Evolutionary conservation across 305 asterid species (phyloP).

Genomic region (Solanum aculeatissimum): DNA sequence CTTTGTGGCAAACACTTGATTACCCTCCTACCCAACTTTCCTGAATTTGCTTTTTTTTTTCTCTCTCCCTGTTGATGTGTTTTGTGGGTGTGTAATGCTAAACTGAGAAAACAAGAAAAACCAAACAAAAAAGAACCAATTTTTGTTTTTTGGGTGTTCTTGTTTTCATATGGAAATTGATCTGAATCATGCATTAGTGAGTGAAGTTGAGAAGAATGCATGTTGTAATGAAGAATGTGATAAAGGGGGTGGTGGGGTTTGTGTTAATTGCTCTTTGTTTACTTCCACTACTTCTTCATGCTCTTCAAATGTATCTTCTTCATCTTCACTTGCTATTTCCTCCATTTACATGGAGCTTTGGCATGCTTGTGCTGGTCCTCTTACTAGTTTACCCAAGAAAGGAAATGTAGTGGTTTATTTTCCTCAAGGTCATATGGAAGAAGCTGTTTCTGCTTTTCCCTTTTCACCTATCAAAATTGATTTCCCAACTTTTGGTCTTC

Average conservation of each 20-base stretch:
- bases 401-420: conserved; percentile 80
- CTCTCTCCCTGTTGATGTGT: neutral
- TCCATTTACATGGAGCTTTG: conserved; percentile 74
- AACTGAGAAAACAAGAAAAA: conserved; percentile 7
- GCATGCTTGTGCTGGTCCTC: conserved; percentile 97
- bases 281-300: conserved; percentile 50
- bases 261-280: conserved; percentile 39
- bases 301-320: conserved; percentile 55
- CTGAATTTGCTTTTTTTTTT: neutral
- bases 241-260: conserved; percentile 32
- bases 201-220: conserved; percentile 52
- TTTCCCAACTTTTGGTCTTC: conserved; percentile 62
- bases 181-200: conserved; percentile 61
- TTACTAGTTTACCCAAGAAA: conserved; percentile 66
- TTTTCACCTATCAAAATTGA: conserved; percentile 58
- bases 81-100: conserved; percentile 7
- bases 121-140: neutral
- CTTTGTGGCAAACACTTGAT: neutral
- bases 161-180: conserved; percentile 60
- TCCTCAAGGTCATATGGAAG: conserved; percentile 90
- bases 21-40: conserved; percentile 7
- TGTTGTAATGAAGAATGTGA: conserved; percentile 62
- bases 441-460: conserved; percentile 47
- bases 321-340: conserved; percentile 13
- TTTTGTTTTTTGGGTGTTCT: conserved; percentile 3